Base-by-base conservation (phyloP, 257 asterid genomes). In the Cordia subcordata region DNA sequence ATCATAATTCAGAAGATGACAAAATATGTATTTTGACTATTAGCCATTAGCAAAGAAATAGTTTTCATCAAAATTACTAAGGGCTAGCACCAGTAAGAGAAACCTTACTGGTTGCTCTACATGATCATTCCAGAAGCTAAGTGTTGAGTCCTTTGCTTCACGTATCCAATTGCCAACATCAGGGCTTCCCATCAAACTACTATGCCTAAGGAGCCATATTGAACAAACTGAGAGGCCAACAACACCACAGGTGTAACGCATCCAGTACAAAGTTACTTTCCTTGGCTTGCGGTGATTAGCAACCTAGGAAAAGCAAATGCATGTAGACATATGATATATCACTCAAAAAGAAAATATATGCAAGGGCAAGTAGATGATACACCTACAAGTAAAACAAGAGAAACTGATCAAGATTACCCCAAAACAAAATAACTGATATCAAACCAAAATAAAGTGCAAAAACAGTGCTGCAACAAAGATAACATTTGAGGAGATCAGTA, bases 181-280 rank as follows among this genome's bases (percentile, higher is more conserved):
- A 68, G 97, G 75, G 80, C 99, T 93, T 70, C 99, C 99, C 89
- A 81, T 81, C 66, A 89, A 79, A 75, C 72, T 83, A 75, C 99
- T 93, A 68, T 89, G 99, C 65, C 99, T 95, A 72, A 93, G 92
- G 66, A 93, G 82, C 97, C 97, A 93, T 49, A 89, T 12, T n/a
- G 99, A 89, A 76, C 87, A 74, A 67, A 83, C 62, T 57, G 96
- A 86, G 68, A 93, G 27, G 49, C 99, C 95, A 27, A 86, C 68
- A 51, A 62, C 80, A 63, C 99, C 97, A 76, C 89, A 80, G 44
- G 92, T 83, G 66, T 93, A 93, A 42, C 68, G 85, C 79, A 89
- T 82, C 99, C 99, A 93, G 73, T 86, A 62, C 68, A 85, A 70
- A 45, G 97, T 93, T 58, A 76, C 73, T 65, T 71, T 80, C 74